Percentiles rank a stretch among this genome's conserved stretches.
phyloP scores from a whole-genome alignment of 2,329 filamentous ascomycete species.

The Claviceps sorghi region DNA sequence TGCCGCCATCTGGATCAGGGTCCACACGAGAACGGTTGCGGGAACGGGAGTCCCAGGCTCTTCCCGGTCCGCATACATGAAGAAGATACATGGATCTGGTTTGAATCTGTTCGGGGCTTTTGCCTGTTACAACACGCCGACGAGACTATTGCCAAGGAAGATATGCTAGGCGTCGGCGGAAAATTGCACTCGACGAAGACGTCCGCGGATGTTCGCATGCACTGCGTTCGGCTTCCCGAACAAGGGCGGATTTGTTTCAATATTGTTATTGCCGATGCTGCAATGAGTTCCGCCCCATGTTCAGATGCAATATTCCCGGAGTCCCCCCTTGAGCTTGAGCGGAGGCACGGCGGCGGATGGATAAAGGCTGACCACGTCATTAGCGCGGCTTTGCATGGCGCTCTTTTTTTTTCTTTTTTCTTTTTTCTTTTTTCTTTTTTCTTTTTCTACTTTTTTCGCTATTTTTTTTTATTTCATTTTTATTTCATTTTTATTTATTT shows the following conservation, averaged over 20 bases:
- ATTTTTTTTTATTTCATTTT: too few species aligned
- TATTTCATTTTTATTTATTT: too few species aligned
- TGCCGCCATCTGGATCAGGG: background rate
- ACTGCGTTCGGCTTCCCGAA: background rate
- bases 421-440: too few species aligned
- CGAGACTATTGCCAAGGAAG: background rate
- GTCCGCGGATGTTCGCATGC: background rate
- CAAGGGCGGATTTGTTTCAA: background rate
- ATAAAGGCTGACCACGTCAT: background rate
- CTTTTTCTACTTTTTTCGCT: too few species aligned
- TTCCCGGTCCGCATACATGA: too few species aligned
- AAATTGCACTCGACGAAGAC: background rate
- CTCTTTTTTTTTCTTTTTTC: too few species aligned
- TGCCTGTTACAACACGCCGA: background rate
- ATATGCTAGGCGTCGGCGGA: background rate
- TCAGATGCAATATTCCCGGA: background rate
- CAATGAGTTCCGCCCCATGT: background rate
- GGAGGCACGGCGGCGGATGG: too few species aligned
- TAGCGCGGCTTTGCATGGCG: background rate
- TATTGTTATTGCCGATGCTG: background rate
- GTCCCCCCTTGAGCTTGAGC: background rate
- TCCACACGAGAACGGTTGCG: too few species aligned
- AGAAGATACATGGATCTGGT: background rate
- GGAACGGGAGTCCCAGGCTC: too few species aligned
- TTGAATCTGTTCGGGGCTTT: background rate